Evolutionary conservation across 2,329 filamentous ascomycete species (phyloP).

Genomic region (Aureobasidium melanogenum): DNA sequence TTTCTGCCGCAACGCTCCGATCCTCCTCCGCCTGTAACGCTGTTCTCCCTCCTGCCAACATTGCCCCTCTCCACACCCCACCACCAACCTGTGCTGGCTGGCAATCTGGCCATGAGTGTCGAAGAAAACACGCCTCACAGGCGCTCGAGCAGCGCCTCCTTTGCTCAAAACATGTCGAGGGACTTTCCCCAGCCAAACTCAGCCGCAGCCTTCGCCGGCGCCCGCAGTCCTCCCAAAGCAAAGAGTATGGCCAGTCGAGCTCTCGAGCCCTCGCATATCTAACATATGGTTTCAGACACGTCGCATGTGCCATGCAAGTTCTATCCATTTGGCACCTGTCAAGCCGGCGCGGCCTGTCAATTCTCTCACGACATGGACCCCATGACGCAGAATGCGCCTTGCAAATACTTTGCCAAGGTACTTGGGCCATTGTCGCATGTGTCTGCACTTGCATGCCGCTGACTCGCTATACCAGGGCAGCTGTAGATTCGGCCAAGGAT

Average conservation of each 20-base stretch:
- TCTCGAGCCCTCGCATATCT: slow-evolving; percentile 13
- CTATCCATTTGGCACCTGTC: slow-evolving; percentile 91
- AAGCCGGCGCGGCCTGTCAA: slow-evolving; percentile 90
- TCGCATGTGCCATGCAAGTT: slow-evolving; percentile 99
- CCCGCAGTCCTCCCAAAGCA: slow-evolving; percentile 41
- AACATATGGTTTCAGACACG: slow-evolving; percentile 54
- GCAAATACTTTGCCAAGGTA: slow-evolving; percentile 99
- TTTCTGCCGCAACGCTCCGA: slow-evolving; percentile 9
- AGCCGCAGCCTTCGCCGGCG: slow-evolving; percentile 15
- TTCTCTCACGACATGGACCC: slow-evolving; percentile 89
- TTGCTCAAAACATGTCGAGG: neutral
- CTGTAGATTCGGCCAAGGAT: slow-evolving; percentile 98
- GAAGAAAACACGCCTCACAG: slow-evolving; percentile 12
- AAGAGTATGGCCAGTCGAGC: slow-evolving; percentile 31
- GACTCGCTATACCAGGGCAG: slow-evolving; percentile 58
- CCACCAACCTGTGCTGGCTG: neutral
- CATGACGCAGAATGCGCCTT: slow-evolving; percentile 73
- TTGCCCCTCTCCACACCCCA: slow-evolving; percentile 31
- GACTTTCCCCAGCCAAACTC: slow-evolving; percentile 7
- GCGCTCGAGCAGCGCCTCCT: slow-evolving; percentile 12
- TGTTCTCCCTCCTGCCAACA: neutral
- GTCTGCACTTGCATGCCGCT: slow-evolving; percentile 16
- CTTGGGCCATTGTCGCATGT: slow-evolving; percentile 9
- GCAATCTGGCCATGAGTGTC: slow-evolving; percentile 3
- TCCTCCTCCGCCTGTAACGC: slow-evolving; percentile 2